These are phyloP conservation scores for Takashimella koratensis DNA, from an alignment of 1,284 basidiomycete genomes.

Conservation along the genomic window DNA sequence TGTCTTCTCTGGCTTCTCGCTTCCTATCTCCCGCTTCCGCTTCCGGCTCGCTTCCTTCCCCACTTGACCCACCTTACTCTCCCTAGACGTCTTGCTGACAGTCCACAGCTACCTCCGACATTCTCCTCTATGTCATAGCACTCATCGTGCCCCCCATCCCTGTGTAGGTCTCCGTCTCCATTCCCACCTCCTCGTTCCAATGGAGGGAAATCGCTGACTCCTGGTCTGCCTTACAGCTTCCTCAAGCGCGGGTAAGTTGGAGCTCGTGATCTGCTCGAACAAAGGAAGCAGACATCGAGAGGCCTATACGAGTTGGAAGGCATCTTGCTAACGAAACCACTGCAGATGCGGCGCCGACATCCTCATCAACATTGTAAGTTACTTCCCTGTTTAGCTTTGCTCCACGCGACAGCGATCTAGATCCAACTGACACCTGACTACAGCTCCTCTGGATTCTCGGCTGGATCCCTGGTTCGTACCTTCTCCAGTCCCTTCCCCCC, in stretches of 20 bases:
- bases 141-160: constrained; percentile 25
- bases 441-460: constrained; percentile 20
- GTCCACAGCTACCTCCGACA: constrained; percentile 11
- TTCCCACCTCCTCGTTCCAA: neutral
- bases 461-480: constrained; percentile 12
- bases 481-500: no score
- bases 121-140: constrained; percentile 27
- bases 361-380: constrained; percentile 17
- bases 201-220: neutral
- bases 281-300: no score
- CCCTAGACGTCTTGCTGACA: neutral
- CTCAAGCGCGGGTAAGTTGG: constrained; percentile 7
- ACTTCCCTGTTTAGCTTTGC: no score
- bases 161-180: constrained; percentile 5
- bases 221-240: constrained; percentile 8
- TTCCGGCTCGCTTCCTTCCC: no score
- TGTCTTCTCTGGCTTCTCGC: neutral
- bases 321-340: no score
- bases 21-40: no score
- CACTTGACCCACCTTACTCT: no score
- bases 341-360: constrained; percentile 15
- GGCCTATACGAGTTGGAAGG: no score
- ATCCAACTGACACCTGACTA: no score
- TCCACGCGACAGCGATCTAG: no score
- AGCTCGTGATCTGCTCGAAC: no score